Evolutionary conservation across 2,329 filamentous ascomycete species (phyloP), one percentile per base, ranked within the genome.

Genomic region (Exophiala calicioides): DNA sequence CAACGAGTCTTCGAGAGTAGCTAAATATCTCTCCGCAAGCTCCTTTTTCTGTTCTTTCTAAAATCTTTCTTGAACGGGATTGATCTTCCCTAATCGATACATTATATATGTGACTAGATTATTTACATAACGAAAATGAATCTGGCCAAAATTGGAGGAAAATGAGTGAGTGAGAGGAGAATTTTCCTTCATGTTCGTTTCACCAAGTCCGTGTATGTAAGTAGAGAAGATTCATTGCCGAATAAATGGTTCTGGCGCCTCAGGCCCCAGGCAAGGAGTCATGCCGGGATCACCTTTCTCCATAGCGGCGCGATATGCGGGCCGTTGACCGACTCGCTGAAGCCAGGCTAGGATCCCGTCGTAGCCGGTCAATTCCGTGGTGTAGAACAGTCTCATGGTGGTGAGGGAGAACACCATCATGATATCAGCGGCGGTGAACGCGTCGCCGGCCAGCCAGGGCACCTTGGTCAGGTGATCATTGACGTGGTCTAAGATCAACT

Each of bases 391-490:
- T 12, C 82, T 69, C 72, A 80, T 74, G 1, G 81, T 85, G 1
- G 81, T 84, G 24, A 86, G 65, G 7, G 72, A 68, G 57, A 77
- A 84, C 0, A 82, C 71, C 3, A 66, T 67, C 80, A 86, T 85
- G 29, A 84, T 69, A 63, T 87, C 84, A 1, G 83, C 84, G 0
- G 71, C 79, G 0, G 79, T 84, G 46, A 87, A 79, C 43, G 81
- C 70, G 0, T 73, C 65, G 2, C 83, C 84, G 2, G 79, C 81
- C n/a, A 87, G 65, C 72, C 75, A 86, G 6, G 67, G 60, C 26
- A 70, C 75, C 8, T 30, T 3, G 1, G 63, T 51, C 3, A 86
- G 59, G 5, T 76, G 67, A 3, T 72, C 62, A 32, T 86, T 72
- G 18, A 82, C 43, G 13, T 70, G 53, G 12, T 48, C 32, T 23